Evolutionary conservation across 2,329 filamentous ascomycete species (phyloP).

Genomic region (Ophiocordyceps camponoti-rufipedis): DNA sequence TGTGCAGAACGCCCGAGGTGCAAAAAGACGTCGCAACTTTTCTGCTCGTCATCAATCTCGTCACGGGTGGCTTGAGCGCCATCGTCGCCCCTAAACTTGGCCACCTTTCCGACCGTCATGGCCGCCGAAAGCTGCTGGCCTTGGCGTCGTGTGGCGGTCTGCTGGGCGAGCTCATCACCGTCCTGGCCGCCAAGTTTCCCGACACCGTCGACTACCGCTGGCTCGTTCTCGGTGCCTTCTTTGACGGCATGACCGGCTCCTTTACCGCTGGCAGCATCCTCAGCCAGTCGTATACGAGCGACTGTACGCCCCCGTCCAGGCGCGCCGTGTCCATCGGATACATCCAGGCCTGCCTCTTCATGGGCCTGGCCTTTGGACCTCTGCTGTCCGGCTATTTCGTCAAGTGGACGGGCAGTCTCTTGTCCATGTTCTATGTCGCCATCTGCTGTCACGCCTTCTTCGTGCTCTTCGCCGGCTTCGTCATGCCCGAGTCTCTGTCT

Average conservation of each 20-base stretch:
- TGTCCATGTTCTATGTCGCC: slow-evolving; percentile 74
- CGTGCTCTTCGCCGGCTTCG: slow-evolving; percentile 48
- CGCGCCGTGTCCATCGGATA: slow-evolving; percentile 76
- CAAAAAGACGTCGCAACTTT: slow-evolving; percentile 64
- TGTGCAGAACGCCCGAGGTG: slow-evolving; percentile 66
- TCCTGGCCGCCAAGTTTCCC: slow-evolving; percentile 59
- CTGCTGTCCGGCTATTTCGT: slow-evolving; percentile 66
- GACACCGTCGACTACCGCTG: slow-evolving; percentile 57
- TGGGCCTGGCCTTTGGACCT: slow-evolving; percentile 76
- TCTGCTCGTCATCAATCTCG: slow-evolving; percentile 55
- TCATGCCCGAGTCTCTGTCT: slow-evolving; percentile 74
- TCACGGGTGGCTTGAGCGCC: slow-evolving; percentile 61
- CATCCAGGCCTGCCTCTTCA: slow-evolving; percentile 76
- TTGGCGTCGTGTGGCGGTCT: slow-evolving; percentile 60
- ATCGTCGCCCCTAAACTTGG: slow-evolving; percentile 70
- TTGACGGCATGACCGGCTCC: slow-evolving; percentile 75
- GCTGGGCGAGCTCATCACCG: slow-evolving; percentile 55
- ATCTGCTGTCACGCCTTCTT: slow-evolving; percentile 57
- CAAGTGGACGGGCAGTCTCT: slow-evolving; percentile 51
- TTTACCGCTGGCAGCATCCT: slow-evolving; percentile 67
- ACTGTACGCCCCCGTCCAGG: slow-evolving; percentile 66
- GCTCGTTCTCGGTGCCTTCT: slow-evolving; percentile 55
- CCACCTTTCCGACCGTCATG: slow-evolving; percentile 70
- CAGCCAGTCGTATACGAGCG: slow-evolving; percentile 71
- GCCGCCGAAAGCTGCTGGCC: slow-evolving; percentile 57